A percentile compares a stretch with the other conserved stretches of the same genome.
Evolutionary conservation across 2,329 filamentous ascomycete species (phyloP).

Genomic region (Xylariaceae sp.): DNA sequence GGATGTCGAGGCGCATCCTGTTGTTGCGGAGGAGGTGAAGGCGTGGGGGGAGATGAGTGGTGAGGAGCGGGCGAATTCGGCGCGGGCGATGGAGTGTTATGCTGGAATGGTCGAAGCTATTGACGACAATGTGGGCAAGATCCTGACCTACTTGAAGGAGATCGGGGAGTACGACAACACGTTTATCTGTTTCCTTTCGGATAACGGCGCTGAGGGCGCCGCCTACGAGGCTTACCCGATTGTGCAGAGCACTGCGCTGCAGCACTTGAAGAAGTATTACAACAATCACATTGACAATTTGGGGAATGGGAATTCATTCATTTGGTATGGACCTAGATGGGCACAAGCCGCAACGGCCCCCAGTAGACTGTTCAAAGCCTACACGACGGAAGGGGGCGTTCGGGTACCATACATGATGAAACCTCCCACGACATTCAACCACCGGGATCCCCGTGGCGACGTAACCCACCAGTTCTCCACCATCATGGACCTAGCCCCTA

Average conservation of each 20-base stretch:
- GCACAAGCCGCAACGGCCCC: conserved; percentile 39
- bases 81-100: conserved; percentile 55
- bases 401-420: conserved; percentile 48
- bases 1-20: conserved; percentile 47
- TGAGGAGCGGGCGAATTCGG: conserved; percentile 44
- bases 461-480: conserved; percentile 49
- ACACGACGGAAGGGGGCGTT: conserved; percentile 46
- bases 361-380: conserved; percentile 36
- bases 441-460: conserved; percentile 26
- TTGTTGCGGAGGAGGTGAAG: conserved; percentile 45
- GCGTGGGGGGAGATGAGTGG: conserved; percentile 43
- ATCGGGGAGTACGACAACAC: conserved; percentile 59
- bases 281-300: conserved; percentile 54
- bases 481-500: conserved; percentile 46
- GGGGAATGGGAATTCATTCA: conserved; percentile 51
- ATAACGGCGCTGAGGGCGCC: conserved; percentile 58
- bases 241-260: conserved; percentile 47
- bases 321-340: conserved; percentile 57
- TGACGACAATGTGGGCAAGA: conserved; percentile 54
- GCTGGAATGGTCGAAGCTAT: conserved; percentile 61
- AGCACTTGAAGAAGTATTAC: conserved; percentile 51
- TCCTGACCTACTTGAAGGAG: conserved; percentile 50
- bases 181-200: conserved; percentile 58
- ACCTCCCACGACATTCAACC: conserved; percentile 31
- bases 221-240: conserved; percentile 55